Conservation (phyloP, 1,284 basidiomycete genomes). For the Entoloma clypeatum region DNA sequence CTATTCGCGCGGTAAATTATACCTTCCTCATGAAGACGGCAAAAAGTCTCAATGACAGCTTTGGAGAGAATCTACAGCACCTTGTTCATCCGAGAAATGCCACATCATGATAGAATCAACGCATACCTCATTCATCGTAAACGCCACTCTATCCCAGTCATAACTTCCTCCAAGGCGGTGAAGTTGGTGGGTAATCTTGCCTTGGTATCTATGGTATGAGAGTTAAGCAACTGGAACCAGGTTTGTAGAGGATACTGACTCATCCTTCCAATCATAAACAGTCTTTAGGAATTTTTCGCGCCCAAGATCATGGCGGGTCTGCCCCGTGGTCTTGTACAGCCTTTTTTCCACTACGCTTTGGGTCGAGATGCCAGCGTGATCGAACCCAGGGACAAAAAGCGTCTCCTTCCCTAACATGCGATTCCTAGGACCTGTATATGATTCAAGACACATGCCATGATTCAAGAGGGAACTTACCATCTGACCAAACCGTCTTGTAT, state of each 20-base stretch:
- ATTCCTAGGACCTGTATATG: conserved; percentile 56
- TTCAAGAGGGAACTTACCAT: conserved; percentile 53
- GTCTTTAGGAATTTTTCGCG: conserved; percentile 90
- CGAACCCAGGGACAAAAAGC: conserved; percentile 92
- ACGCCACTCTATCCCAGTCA: conserved; percentile 92
- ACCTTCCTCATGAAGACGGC: conserved; percentile 88
- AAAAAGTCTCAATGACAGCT: conserved; percentile 93
- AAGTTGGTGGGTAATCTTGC: conserved; percentile 87
- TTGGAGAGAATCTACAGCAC: conserved; percentile 64
- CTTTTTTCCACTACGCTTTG: conserved; percentile 98
- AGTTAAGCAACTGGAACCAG: neutral
- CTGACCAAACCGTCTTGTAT: conserved; percentile 89
- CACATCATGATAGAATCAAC: neutral
- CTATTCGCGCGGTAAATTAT: conserved; percentile 96
- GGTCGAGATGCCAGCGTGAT: conserved; percentile 98
- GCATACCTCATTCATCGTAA: conserved; percentile 89
- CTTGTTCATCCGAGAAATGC: conserved; percentile 7
- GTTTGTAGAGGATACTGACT: conserved; percentile 47
- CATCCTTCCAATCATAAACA: conserved; percentile 97
- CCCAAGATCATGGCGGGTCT: conserved; percentile 91
- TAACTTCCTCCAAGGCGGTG: conserved; percentile 89
- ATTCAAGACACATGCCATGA: neutral
- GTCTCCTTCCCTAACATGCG: conserved; percentile 95
- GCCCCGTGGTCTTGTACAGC: conserved; percentile 78
- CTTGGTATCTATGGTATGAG: conserved; percentile 67